Base-by-base conservation (phyloP, 257 asterid genomes). In the Solanum bukasovii region DNA sequence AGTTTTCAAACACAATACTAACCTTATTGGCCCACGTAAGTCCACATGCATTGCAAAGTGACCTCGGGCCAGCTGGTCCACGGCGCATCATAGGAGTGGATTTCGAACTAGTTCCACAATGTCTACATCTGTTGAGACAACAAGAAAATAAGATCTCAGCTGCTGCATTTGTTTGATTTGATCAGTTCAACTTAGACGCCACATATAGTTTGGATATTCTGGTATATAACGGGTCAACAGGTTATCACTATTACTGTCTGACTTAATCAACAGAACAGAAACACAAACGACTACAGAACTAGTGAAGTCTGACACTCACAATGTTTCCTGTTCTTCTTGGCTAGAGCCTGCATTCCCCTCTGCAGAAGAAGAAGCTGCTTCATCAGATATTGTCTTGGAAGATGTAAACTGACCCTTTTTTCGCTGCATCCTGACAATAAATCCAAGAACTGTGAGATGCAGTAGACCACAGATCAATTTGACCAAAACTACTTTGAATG, bases 1-100 rank as follows among this genome's bases (percentile, higher is more conserved):
- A 16, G 44, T 86, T 27, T 21, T 75, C 63, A 63, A 88, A 87
- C 67, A 42, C 90, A 78, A 9, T 21, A 84, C 61, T 84, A 88
- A 95, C 98, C 98, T 94, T 95, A 87, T 93, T 93, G 87, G 96
- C 98, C 98, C 98, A 95, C 93, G 92, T 95, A 83, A 95, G 96
- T 67, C 98, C 98, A 83, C 98, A 94, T 4, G 98, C 96, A 89
- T 95, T 95, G 90, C 98, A 94, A 23, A 95, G 98, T 82, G 98
- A 93, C 93, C 98, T 94, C 5, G 96, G 96, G 87, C 98, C 98
- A 77, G 91, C 93, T 87, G 98, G 98, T 52, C 98, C 98, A 49
- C 96, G 95, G 25, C 98, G 96, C 98, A 95, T 95, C 96, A 93
- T 93, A 83, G 98, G 98, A 87, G 98, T 95, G 85, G 93, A 90